A percentile compares a stretch with the other conserved stretches of the same genome.
phyloP scores from a whole-genome alignment of 164 flowering plant species.

The Aristolochia contorta region DNA sequence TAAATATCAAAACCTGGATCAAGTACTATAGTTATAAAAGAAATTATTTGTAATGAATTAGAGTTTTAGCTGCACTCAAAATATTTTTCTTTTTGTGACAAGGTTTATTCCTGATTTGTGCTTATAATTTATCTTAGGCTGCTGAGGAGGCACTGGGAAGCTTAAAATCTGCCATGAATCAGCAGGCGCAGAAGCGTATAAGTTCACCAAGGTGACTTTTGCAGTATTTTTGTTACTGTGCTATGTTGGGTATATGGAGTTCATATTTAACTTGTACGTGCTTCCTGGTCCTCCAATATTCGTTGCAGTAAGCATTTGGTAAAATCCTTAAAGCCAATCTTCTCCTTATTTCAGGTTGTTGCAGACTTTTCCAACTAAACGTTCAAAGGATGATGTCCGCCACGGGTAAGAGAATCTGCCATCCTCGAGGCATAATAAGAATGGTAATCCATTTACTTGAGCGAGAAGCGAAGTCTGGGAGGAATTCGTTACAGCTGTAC shows the following conservation, averaged over 20 bases:
- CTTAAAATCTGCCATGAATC: constrained; percentile 20
- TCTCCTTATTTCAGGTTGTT: constrained; percentile 22
- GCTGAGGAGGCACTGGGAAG: constrained; percentile 24
- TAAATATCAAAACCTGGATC: no score
- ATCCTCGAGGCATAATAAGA: constrained; percentile 16
- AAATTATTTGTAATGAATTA: no score
- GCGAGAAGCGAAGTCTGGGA: constrained; percentile 4
- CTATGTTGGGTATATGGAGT: no score
- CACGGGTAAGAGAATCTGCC: constrained; percentile 14
- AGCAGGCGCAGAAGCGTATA: constrained; percentile 29
- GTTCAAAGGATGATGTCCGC: constrained; percentile 29
- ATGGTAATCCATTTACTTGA: constrained; percentile 11
- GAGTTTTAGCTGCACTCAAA: no score
- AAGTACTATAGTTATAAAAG: no score
- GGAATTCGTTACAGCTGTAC: neutral
- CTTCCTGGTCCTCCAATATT: no score
- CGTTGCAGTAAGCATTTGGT: no score
- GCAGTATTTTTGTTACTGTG: no score
- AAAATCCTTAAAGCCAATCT: neutral
- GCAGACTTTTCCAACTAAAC: constrained; percentile 17
- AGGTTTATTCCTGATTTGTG: neutral
- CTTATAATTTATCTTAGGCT: constrained; percentile 23
- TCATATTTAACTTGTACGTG: no score
- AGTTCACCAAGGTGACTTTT: constrained; percentile 31
- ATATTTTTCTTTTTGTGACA: neutral